These are phyloP conservation scores for Singerocomus inundabilis DNA, from an alignment of 1,284 basidiomycete genomes.

Conservation along the genomic window DNA sequence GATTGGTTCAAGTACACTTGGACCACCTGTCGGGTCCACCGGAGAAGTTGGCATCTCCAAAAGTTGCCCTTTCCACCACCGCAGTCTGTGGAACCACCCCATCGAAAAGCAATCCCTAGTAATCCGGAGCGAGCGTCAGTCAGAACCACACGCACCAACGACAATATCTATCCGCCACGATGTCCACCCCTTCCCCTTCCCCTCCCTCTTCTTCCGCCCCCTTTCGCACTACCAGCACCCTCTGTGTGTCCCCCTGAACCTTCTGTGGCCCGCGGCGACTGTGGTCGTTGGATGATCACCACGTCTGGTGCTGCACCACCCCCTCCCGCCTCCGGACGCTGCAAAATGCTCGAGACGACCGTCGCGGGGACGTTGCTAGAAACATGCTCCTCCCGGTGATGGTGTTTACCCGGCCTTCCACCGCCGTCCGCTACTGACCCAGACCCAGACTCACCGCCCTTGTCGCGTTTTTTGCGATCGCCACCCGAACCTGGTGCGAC, in stretches of 20 bases:
- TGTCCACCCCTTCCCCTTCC: conserved; percentile 18
- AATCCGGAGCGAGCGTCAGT: not conserved
- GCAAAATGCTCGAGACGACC: conserved; percentile 35
- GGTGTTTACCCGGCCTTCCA: conserved; percentile 28
- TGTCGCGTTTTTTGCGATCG: conserved; percentile 37
- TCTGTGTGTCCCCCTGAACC: conserved; percentile 1
- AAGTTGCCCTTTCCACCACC: too few relatives aligned
- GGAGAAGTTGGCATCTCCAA: too few relatives aligned
- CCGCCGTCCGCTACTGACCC: not conserved
- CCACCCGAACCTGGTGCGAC: conserved; percentile 16
- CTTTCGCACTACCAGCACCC: conserved; percentile 9
- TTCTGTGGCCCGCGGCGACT: conserved; percentile 12
- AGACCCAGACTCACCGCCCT: conserved; percentile 8
- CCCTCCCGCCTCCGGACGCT: conserved; percentile 33
- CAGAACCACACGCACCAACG: not conserved
- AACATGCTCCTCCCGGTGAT: conserved; percentile 18
- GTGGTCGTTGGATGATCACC: conserved; percentile 15
- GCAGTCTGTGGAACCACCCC: too few relatives aligned
- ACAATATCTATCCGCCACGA: conserved; percentile 22
- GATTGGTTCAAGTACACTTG: too few relatives aligned
- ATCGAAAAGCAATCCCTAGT: too few relatives aligned
- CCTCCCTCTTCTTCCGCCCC: conserved; percentile 12
- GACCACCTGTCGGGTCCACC: too few relatives aligned
- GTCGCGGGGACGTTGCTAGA: not conserved
- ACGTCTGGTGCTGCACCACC: conserved; percentile 4